A percentile compares a stretch with the other conserved stretches of the same genome.
Evolutionary conservation across 345 rosid genomes (phyloP).

Genomic region (Garcia nutans): DNA sequence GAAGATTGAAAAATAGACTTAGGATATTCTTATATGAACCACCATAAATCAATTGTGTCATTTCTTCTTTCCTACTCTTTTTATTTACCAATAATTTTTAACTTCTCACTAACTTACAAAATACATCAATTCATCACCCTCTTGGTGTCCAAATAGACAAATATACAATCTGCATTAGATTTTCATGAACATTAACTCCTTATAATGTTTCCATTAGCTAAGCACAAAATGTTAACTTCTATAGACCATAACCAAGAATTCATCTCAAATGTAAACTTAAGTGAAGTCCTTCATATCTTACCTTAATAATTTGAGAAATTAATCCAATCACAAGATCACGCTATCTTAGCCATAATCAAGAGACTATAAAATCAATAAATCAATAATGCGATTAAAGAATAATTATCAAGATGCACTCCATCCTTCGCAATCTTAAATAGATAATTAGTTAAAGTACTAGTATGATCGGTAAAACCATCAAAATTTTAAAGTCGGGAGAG

Average conservation of each 20-base stretch:
- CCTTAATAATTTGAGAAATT: conserved; percentile 96
- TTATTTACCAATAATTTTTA: no score
- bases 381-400: neutral
- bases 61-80: no score
- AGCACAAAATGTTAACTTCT: neutral
- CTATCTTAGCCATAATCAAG: neutral
- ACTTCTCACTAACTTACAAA: no score
- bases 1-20: no score
- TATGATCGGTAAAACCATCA: no score
- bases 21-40: no score
- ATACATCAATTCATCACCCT: no score
- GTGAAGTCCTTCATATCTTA: conserved; percentile 24
- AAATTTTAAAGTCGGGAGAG: no score
- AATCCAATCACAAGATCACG: conserved; percentile 96
- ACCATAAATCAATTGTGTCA: no score
- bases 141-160: no score
- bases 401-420: conserved; percentile 86
- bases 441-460: conserved; percentile 71
- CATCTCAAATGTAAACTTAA: neutral
- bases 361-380: conserved; percentile 1
- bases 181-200: neutral
- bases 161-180: neutral
- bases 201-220: neutral
- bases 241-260: neutral
- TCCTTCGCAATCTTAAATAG: conserved; percentile 91